Percentiles rank a stretch among this genome's conserved stretches.
phyloP scores from a whole-genome alignment of 345 rosid species.

The Kandelia obovata region DNA sequence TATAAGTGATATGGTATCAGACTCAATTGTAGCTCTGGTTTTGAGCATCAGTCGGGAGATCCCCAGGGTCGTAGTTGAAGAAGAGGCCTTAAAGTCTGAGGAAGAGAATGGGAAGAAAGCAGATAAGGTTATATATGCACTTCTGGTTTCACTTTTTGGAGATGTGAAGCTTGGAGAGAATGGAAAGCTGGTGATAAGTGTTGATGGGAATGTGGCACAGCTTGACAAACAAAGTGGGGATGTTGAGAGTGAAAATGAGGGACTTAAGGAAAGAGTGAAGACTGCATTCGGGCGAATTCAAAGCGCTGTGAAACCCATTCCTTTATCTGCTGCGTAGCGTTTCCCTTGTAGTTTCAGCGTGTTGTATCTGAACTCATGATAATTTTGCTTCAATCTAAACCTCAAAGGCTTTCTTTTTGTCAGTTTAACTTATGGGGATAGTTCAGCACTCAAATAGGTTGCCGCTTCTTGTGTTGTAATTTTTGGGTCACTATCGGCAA shows the following conservation, averaged over 20 bases:
- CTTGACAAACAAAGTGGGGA: conserved; percentile 81
- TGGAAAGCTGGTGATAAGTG: conserved; percentile 64
- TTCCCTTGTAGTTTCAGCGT: neutral
- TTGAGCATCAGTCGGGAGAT: conserved; percentile 71
- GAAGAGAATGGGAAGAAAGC: conserved; percentile 70
- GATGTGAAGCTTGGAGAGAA: conserved; percentile 79
- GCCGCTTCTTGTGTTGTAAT: no score
- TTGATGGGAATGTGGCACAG: conserved; percentile 73
- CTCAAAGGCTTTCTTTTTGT: neutral
- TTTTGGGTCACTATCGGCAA: no score
- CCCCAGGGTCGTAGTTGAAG: conserved; percentile 63
- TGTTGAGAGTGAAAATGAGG: conserved; percentile 84
- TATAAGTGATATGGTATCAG: conserved; percentile 88
- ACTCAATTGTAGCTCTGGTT: conserved; percentile 79
- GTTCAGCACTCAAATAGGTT: neutral
- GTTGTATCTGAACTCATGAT: conserved; percentile 1
- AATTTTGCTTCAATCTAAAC: neutral
- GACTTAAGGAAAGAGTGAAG: conserved; percentile 76
- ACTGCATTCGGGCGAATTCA: conserved; percentile 62
- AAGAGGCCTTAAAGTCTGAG: conserved; percentile 49
- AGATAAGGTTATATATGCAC: conserved; percentile 73
- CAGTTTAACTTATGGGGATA: no score
- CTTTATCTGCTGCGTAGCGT: conserved; percentile 41
- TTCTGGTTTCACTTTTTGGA: conserved; percentile 84
- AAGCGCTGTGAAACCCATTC: conserved; percentile 75